Evolutionary conservation across 345 rosid genomes (phyloP).

Genomic region (Sapria himalayana): DNA sequence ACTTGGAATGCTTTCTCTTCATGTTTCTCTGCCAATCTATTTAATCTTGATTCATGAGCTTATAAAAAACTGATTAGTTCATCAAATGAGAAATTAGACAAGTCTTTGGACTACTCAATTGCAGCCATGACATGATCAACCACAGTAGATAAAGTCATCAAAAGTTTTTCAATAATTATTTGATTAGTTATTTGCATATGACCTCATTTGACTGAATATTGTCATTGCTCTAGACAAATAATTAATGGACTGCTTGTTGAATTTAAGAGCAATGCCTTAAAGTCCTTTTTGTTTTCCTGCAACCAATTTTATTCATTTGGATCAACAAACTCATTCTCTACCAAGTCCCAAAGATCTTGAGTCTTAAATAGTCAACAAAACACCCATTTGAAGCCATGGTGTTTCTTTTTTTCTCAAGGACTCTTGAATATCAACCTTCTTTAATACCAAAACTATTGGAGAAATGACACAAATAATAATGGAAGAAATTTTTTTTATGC

Average conservation of each 20-base stretch:
- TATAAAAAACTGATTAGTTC: too few relatives aligned
- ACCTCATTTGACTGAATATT: background rate
- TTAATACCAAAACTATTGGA: too few relatives aligned
- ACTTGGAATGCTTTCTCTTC: background rate
- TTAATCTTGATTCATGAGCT: too few relatives aligned
- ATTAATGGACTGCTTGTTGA: background rate
- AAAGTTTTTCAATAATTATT: too few relatives aligned
- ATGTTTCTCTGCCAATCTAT: too few relatives aligned
- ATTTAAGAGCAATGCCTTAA: conserved; percentile 2
- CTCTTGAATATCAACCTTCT: too few relatives aligned
- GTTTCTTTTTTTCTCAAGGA: too few relatives aligned
- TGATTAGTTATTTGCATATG: too few relatives aligned
- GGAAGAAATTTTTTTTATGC: too few relatives aligned
- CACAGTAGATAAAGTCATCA: too few relatives aligned
- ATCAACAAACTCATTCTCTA: background rate
- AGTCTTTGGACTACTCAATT: background rate
- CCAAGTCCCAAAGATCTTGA: conserved; percentile 1
- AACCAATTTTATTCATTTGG: background rate
- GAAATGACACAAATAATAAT: too few relatives aligned
- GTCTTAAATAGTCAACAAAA: background rate
- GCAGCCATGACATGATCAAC: background rate
- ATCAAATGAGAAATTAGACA: background rate
- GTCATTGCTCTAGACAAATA: background rate
- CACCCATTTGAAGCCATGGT: too few relatives aligned
- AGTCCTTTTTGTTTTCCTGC: background rate